Percentiles rank a stretch among this genome's conserved stretches.
These are phyloP conservation scores for Steccherinum ochraceum DNA, from an alignment of 768 basidiomycete species.

Conservation along the genomic window DNA sequence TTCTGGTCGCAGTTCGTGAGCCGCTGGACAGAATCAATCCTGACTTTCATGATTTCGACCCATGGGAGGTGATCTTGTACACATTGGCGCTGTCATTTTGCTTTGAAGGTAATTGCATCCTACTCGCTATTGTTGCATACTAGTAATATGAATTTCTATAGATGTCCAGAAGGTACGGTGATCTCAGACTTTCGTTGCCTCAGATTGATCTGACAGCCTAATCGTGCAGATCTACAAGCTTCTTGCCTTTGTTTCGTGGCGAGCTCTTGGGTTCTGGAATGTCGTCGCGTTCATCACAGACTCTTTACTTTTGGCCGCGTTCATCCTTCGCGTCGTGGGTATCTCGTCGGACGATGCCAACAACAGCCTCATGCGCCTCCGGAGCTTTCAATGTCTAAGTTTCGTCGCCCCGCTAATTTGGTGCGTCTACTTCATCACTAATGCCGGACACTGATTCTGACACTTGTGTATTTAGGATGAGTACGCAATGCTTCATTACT, in stretches of 20 bases:
- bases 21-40: slow-evolving; percentile 69
- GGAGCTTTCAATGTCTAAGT: slow-evolving; percentile 85
- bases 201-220: not conserved
- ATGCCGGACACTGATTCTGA: not conserved
- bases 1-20: slow-evolving; percentile 53
- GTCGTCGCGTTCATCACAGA: slow-evolving; percentile 68
- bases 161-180: slow-evolving; percentile 48
- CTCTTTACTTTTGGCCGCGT: slow-evolving; percentile 64
- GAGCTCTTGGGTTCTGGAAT: slow-evolving; percentile 81
- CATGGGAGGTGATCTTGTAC: slow-evolving; percentile 79
- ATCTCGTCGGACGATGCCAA: slow-evolving; percentile 31
- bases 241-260: slow-evolving; percentile 69
- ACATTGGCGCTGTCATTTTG: slow-evolving; percentile 70
- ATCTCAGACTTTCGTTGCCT: too few species aligned
- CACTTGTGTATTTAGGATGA: slow-evolving; percentile 54
- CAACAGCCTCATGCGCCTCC: slow-evolving; percentile 38
- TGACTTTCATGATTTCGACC: slow-evolving; percentile 49
- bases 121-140: not conserved
- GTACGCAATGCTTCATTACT: slow-evolving; percentile 36
- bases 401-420: slow-evolving; percentile 86
- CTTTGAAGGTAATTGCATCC: slow-evolving; percentile 54
- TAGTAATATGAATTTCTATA: slow-evolving; percentile 14
- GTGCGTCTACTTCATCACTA: slow-evolving; percentile 34
- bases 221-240: slow-evolving; percentile 56
- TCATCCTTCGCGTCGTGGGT: slow-evolving; percentile 63